Evolutionary conservation across 192 early-diverging fungal species (phyloP).

Genomic region (Coemansia sp.): DNA sequence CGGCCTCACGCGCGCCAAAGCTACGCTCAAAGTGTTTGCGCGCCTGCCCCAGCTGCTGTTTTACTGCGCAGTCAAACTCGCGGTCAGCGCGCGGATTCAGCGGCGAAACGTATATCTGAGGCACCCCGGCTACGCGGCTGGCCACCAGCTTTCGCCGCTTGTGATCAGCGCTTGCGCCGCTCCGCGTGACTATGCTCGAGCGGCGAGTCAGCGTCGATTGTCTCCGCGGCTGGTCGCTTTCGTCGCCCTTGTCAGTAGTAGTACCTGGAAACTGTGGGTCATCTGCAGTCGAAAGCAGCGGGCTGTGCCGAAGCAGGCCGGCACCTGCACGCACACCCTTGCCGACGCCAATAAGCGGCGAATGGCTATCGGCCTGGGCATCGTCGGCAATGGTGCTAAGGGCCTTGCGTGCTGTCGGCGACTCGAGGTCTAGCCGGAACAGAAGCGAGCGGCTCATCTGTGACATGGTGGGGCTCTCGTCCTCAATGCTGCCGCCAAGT

Average conservation of each 20-base stretch:
- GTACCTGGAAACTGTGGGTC: neutral
- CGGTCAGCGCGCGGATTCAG: slow-evolving; percentile 21
- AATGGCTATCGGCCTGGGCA: neutral
- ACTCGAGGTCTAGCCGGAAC: slow-evolving; percentile 45
- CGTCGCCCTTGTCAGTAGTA: neutral
- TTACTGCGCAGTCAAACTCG: slow-evolving; percentile 12
- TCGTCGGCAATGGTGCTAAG: neutral
- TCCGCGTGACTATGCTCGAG: slow-evolving; percentile 7
- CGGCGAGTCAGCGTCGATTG: slow-evolving; percentile 13
- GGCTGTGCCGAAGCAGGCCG: slow-evolving; percentile 8
- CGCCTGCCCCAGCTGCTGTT: slow-evolving; percentile 30
- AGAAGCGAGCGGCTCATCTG: slow-evolving; percentile 49
- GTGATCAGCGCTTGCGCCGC: slow-evolving; percentile 11
- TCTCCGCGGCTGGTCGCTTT: neutral
- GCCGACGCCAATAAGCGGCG: slow-evolving; percentile 16
- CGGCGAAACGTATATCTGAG: slow-evolving; percentile 38
- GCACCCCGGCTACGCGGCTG: slow-evolving; percentile 10
- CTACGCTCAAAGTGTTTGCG: slow-evolving; percentile 40
- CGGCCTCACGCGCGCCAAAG: slow-evolving; percentile 48
- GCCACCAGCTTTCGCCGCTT: slow-evolving; percentile 13
- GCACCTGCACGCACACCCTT: neutral
- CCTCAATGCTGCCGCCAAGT: slow-evolving; percentile 26
- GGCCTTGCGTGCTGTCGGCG: slow-evolving; percentile 22
- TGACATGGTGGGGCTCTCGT: slow-evolving; percentile 46
- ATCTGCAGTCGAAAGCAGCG: slow-evolving; percentile 9